Evolutionary conservation across 495 filamentous ascomycete species (phyloP), one percentile per base, ranked within the genome.

Genomic region (Penicillium flavigenum): DNA sequence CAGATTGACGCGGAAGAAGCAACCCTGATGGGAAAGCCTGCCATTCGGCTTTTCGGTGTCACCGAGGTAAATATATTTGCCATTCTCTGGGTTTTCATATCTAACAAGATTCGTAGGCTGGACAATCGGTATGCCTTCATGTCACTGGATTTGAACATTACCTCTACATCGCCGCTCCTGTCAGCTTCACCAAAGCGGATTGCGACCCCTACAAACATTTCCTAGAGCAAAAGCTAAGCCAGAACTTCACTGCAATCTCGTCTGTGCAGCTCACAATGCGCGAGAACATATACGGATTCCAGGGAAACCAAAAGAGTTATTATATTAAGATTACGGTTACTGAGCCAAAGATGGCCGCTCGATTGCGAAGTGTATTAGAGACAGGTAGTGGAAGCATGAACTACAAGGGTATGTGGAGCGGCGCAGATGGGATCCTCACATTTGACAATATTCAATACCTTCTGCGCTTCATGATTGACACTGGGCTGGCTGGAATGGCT

Each of bases 111-210:
- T 61, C 22, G 51, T 51, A 90, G 78, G 74, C 81, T 43, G 94
- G 94, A 58, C 90, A 99, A 74, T 98, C 94, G 2, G 93, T 96
- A 9, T 79, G 98, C 57, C 80, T 99, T 17, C 92, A 99, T 71
- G 91, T 99, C 55, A 96, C 89, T 6, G 90, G 90, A 67, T 99
- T 99, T 72, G 85, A 89, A 57, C 94, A 98, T 71, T 99, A 99
- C 64, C 83, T 99, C 49, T 99, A 96, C 64, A 86, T 98, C 46
- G 87, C 90, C 9, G 94, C 94, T 1, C 94, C 94, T 0, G 76
- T 92, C 5, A 81, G 80, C 20, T 99, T 99, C 73, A 80, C 80
- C 12, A 82, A 83, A 55, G 76, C 81, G 6, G 89, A 97, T 67
- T 91, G 90, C 69, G 80, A 87, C 2, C 76, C 81, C 2, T 99